A percentile compares a stretch with the other conserved stretches of the same genome.
phyloP scores from a whole-genome alignment of 495 filamentous ascomycete species.

The Aspergillus cristatus region DNA sequence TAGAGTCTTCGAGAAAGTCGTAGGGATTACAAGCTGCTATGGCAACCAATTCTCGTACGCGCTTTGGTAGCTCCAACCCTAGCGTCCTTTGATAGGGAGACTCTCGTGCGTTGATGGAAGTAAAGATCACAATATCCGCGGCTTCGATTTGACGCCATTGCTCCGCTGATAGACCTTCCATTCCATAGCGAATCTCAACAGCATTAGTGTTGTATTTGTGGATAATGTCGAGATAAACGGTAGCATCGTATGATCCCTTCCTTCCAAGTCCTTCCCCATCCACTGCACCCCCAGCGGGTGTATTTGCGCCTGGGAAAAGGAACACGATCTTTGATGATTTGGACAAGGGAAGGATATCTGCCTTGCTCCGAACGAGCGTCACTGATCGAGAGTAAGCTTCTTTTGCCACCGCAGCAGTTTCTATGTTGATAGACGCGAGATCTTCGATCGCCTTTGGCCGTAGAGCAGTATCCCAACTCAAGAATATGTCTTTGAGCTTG shows the following conservation, averaged over 20 bases:
- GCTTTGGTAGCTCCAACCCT: constrained; percentile 24
- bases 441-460: constrained; percentile 6
- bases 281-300: constrained; percentile 34
- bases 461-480: constrained; percentile 21
- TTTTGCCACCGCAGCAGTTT: constrained; percentile 15
- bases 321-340: constrained; percentile 24
- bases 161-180: constrained; percentile 17
- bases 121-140: constrained; percentile 34
- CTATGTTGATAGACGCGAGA: constrained; percentile 16
- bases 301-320: constrained; percentile 35
- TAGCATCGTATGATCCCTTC: constrained; percentile 24
- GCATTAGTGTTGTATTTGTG: constrained; percentile 13
- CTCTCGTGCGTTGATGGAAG: constrained; percentile 35
- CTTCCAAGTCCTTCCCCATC: constrained; percentile 34
- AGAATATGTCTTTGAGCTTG: constrained; percentile 25
- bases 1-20: constrained; percentile 34
- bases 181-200: constrained; percentile 27
- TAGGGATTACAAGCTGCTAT: constrained; percentile 41
- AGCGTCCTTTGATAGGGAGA: constrained; percentile 30
- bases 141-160: constrained; percentile 22
- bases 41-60: constrained; percentile 21
- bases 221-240: constrained; percentile 27
- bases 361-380: constrained; percentile 31
- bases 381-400: constrained; percentile 32
- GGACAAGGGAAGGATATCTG: constrained; percentile 25